phyloP scores from a whole-genome alignment of 2,329 filamentous ascomycete species.

The Colletotrichum noveboracense region DNA sequence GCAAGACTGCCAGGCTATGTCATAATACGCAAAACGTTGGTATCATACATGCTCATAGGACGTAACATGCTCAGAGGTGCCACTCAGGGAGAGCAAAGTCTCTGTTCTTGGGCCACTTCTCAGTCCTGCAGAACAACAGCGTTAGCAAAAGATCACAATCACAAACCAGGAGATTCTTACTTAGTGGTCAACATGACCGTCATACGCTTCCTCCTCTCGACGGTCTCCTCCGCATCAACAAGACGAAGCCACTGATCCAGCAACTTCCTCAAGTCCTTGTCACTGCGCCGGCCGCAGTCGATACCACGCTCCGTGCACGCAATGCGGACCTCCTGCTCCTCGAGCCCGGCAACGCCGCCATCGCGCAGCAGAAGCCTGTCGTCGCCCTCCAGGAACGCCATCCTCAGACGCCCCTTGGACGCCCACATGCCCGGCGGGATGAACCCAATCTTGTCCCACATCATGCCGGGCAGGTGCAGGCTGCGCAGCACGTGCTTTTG shows the following conservation, averaged over 20 bases:
- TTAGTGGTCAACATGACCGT: conserved; percentile 45
- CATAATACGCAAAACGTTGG: not conserved
- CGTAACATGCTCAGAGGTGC: conserved; percentile 34
- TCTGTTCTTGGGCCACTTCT: conserved; percentile 44
- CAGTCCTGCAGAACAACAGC: conserved; percentile 30
- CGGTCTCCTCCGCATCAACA: conserved; percentile 41
- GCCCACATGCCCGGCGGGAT: conserved; percentile 57
- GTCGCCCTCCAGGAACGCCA: conserved; percentile 73
- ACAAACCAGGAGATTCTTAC: conserved; percentile 31
- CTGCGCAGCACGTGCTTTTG: conserved; percentile 45
- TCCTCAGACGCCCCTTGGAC: conserved; percentile 54
- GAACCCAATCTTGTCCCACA: conserved; percentile 57
- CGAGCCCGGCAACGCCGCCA: conserved; percentile 65
- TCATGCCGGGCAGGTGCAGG: conserved; percentile 47
- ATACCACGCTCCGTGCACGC: conserved; percentile 76
- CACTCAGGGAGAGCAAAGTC: conserved; percentile 47
- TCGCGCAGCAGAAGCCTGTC: conserved; percentile 69
- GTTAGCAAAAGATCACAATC: conserved; percentile 8
- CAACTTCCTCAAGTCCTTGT: conserved; percentile 56
- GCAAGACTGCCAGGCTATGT: not conserved
- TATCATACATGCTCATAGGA: not conserved
- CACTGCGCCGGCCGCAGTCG: conserved; percentile 58
- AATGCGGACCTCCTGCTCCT: conserved; percentile 68
- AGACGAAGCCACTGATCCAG: conserved; percentile 55
- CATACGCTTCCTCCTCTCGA: conserved; percentile 42